Conservation (phyloP, 345 rosid genomes). For the Eutrema yunnanense region DNA sequence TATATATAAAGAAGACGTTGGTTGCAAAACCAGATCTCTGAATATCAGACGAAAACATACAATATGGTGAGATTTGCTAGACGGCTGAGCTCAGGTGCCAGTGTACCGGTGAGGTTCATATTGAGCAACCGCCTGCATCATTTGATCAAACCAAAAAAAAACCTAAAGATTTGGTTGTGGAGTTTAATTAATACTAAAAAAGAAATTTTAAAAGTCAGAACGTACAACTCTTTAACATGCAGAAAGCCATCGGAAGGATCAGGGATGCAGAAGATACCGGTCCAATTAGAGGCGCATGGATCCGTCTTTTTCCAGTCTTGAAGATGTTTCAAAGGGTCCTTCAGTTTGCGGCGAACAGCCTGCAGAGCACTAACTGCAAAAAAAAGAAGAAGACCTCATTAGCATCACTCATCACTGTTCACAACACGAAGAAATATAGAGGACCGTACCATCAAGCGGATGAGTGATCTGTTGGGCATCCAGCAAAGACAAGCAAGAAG, state of each 20-base stretch:
- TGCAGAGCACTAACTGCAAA: constrained; percentile 7
- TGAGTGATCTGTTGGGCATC: constrained; percentile 23
- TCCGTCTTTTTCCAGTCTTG: constrained; percentile 25
- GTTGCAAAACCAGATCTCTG: not conserved
- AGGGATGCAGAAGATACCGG: constrained; percentile 24
- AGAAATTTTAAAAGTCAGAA: not conserved
- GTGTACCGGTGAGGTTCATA: constrained; percentile 32
- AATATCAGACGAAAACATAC: constrained; percentile 11
- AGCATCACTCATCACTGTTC: not conserved
- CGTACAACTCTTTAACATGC: constrained; percentile 66
- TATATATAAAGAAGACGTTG: not conserved
- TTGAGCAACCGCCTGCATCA: constrained; percentile 33
- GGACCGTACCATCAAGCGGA: constrained; percentile 20
- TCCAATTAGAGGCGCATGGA: constrained; percentile 30
- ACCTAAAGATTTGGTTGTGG: not conserved
- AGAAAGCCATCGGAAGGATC: constrained; percentile 40
- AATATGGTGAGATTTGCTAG: constrained; percentile 24
- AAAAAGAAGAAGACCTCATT: not conserved
- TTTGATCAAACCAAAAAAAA: not conserved
- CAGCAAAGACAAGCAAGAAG: constrained; percentile 4
- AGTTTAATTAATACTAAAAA: not conserved
- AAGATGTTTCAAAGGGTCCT: constrained; percentile 26
- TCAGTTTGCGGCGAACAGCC: constrained; percentile 14
- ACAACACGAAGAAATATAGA: not conserved
- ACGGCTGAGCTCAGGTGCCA: constrained; percentile 36